Evolutionary conservation across 345 rosid species (phyloP).

Genomic region (Firmiana major): DNA sequence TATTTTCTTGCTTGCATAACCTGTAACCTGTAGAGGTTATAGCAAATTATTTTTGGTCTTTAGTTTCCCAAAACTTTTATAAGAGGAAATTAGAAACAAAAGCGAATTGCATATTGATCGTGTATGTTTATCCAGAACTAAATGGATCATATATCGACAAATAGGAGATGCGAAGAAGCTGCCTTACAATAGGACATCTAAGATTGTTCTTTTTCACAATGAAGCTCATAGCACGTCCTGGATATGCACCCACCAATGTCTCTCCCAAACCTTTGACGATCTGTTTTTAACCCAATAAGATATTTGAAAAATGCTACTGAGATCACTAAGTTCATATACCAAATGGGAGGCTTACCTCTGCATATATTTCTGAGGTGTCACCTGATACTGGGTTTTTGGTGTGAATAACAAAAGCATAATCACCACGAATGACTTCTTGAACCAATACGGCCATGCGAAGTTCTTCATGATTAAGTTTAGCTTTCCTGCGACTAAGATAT

Average conservation of each 20-base stretch:
- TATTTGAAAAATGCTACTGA: not conserved
- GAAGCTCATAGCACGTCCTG: constrained; percentile 44
- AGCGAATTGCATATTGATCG: not conserved
- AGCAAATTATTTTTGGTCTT: not conserved
- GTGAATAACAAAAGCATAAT: constrained; percentile 47
- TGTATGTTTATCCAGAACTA: constrained; percentile 13
- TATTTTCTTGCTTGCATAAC: constrained; percentile 32
- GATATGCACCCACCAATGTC: constrained; percentile 40
- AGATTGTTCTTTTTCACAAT: constrained; percentile 31
- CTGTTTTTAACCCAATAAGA: constrained; percentile 17
- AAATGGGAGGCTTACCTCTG: constrained; percentile 27
- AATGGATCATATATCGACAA: not conserved
- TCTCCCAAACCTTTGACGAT: constrained; percentile 49
- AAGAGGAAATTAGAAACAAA: not conserved
- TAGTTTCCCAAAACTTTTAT: not conserved
- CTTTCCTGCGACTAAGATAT: constrained; percentile 35
- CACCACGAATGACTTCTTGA: constrained; percentile 40
- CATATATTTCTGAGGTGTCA: constrained; percentile 36
- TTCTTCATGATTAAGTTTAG: constrained; percentile 30
- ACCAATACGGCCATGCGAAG: constrained; percentile 36
- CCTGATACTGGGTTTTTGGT: constrained; percentile 42
- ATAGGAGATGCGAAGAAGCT: not conserved
- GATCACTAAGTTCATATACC: not conserved
- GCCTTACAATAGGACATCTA: constrained; percentile 32
- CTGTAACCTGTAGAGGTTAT: constrained; percentile 25